These are phyloP conservation scores for Hypoxylon sp. DNA, from an alignment of 2,329 filamentous ascomycete species.

Conservation along the genomic window DNA sequence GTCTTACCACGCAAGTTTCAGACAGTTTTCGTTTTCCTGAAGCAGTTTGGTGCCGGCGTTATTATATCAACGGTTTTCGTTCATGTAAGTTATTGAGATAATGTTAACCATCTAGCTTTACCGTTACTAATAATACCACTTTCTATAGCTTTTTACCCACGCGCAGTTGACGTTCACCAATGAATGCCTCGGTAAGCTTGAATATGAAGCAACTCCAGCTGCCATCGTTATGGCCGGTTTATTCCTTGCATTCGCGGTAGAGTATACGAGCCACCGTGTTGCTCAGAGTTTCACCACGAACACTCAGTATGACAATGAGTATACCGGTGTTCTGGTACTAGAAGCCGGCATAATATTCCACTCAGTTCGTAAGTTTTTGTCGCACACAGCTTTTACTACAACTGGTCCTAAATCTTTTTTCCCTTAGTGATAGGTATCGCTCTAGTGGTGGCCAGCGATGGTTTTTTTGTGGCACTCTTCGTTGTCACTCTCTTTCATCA, in stretches of 20 bases:
- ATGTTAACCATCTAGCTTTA: not conserved
- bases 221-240: constrained; percentile 81
- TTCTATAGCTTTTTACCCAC: constrained; percentile 75
- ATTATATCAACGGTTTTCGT: constrained; percentile 80
- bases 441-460: constrained; percentile 70
- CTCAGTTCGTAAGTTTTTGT: constrained; percentile 69
- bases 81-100: constrained; percentile 62
- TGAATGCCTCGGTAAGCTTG: constrained; percentile 73
- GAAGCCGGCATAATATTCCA: constrained; percentile 83
- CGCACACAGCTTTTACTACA: not conserved
- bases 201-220: constrained; percentile 77
- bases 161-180: constrained; percentile 80
- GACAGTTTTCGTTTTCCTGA: constrained; percentile 71
- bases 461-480: constrained; percentile 69
- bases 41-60: constrained; percentile 81
- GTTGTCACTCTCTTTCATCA: constrained; percentile 82
- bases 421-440: constrained; percentile 71
- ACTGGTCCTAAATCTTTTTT: constrained; percentile 31
- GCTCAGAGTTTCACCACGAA: constrained; percentile 54
- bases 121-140: not conserved
- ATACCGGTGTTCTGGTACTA: constrained; percentile 75
- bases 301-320: constrained; percentile 35
- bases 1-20: constrained; percentile 66
- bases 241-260: constrained; percentile 78
- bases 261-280: constrained; percentile 74